These are phyloP conservation scores for Apophysomyces variabilis DNA, from an alignment of 371 early-diverging fungal species.

Conservation along the genomic window DNA sequence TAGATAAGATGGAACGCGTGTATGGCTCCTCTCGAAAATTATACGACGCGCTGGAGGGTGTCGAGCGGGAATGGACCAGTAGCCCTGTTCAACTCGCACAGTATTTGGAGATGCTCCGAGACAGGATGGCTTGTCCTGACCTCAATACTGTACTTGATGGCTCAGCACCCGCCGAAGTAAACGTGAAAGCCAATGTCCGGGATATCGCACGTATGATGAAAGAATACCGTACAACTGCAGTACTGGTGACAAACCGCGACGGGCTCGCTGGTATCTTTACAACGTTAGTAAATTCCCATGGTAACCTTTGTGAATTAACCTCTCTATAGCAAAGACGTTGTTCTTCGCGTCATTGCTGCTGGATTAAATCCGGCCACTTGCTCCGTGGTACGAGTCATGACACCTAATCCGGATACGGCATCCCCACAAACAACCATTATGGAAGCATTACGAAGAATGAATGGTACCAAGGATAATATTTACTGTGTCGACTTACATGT, in stretches of 20 bases:
- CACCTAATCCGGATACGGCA: slow-evolving; percentile 93
- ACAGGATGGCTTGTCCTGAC: slow-evolving; percentile 89
- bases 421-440: slow-evolving; percentile 76
- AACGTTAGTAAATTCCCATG: slow-evolving; percentile 31
- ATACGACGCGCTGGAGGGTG: slow-evolving; percentile 87
- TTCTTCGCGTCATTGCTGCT: slow-evolving; percentile 92
- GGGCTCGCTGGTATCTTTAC: slow-evolving; percentile 91
- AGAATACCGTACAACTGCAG: slow-evolving; percentile 85
- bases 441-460: slow-evolving; percentile 91
- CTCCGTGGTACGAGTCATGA: slow-evolving; percentile 93
- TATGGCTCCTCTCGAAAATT: slow-evolving; percentile 82
- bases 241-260: slow-evolving; percentile 79
- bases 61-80: slow-evolving; percentile 74
- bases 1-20: slow-evolving; percentile 91
- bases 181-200: slow-evolving; percentile 79
- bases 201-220: slow-evolving; percentile 93
- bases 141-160: slow-evolving; percentile 80
- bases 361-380: slow-evolving; percentile 86
- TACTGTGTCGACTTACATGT: neutral
- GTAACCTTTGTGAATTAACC: slow-evolving; percentile 1
- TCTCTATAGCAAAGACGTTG: slow-evolving; percentile 71
- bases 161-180: slow-evolving; percentile 75
- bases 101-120: slow-evolving; percentile 74
- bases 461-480: slow-evolving; percentile 53
- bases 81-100: slow-evolving; percentile 55